phyloP scores from a whole-genome alignment of 1,139 yeast species.

The Scheffersomyces parashehatae region DNA sequence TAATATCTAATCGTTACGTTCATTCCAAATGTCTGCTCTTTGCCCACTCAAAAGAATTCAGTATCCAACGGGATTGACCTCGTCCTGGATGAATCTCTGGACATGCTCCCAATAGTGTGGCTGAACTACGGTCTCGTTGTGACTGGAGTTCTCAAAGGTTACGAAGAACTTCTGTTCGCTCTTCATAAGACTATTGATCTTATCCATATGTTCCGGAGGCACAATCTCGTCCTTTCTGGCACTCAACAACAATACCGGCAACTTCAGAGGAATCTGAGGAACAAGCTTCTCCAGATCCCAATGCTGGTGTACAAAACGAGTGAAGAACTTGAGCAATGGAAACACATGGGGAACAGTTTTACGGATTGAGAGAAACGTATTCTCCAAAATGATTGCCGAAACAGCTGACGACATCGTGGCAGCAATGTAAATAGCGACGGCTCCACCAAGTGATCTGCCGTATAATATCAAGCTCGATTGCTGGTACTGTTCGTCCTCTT shows the following conservation, averaged over 20 bases:
- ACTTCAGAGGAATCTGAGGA: conserved; percentile 45
- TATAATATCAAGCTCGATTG: conserved; percentile 64
- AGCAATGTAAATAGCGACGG: conserved; percentile 85
- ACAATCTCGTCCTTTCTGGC: conserved; percentile 87
- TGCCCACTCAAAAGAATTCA: conserved; percentile 8
- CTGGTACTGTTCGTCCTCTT: conserved; percentile 53
- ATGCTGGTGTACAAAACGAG: conserved; percentile 68
- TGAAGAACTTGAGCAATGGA: conserved; percentile 61
- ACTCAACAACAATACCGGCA: conserved; percentile 72
- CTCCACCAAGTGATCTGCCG: conserved; percentile 95
- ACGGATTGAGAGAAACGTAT: conserved; percentile 77
- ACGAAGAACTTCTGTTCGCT: conserved; percentile 48
- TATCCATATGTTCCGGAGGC: conserved; percentile 82
- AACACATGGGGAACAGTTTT: conserved; percentile 83
- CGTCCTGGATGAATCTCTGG: conserved; percentile 51
- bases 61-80: conserved; percentile 43
- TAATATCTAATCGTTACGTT: too few species aligned
- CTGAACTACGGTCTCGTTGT: conserved; percentile 78
- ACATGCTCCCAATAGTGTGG: conserved; percentile 74
- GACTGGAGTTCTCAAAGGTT: conserved; percentile 61
- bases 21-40: too few species aligned
- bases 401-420: conserved; percentile 51
- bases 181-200: conserved; percentile 52
- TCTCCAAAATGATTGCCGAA: conserved; percentile 74
- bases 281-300: conserved; percentile 82